Base-by-base conservation (phyloP, 1,139 yeast genomes). In the Candida gigantensis region DNA sequence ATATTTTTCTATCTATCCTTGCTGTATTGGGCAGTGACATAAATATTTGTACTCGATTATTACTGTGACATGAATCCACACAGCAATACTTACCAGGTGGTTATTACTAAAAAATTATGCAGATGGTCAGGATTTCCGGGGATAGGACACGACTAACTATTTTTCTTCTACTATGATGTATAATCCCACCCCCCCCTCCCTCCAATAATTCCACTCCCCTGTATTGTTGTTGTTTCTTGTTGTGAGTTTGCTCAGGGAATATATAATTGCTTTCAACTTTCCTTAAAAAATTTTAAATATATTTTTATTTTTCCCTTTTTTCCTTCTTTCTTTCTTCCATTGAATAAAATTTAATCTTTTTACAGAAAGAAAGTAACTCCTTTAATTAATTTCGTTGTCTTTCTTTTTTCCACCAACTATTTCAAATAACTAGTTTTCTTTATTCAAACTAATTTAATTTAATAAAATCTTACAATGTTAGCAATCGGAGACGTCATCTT, bases 401-500 rank as follows among this genome's bases (percentile, higher is more conserved):
- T 26, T 28, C 14, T 4, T 10, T 10, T 24, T 24, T 24, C 28
- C 33, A 15, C 19, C 18, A 21, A 20, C 21, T 20, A 10, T 11
- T 17, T 28, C 17, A n/a, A n/a, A n/a, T n/a, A n/a, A n/a, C n/a
- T 26, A 12, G 6, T 11, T 16, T 20, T 21, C 28, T 10, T 15
- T 34, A 9, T 25, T 18, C 3, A 24, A 21, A n/a, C 10, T 29
- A 19, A 24, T 15, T 19, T 16, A 6, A n/a, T 19, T 23, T 24
- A 23, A 32, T 33, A 12, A 27, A 19, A 30, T 30, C 39, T n/a
- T n/a, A 60, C 32, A 44, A 72, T 72, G 77, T 73, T 79, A 57
- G 82, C 86, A 40, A 77, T 82, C 55, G 83, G 87, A 56, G 95
- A 86, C 64, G 73, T 83, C 51, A 67, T 81, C 47, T 76, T 88